These are phyloP conservation scores for Boletus barrowsii DNA, from an alignment of 768 basidiomycete species.

Conservation along the genomic window DNA sequence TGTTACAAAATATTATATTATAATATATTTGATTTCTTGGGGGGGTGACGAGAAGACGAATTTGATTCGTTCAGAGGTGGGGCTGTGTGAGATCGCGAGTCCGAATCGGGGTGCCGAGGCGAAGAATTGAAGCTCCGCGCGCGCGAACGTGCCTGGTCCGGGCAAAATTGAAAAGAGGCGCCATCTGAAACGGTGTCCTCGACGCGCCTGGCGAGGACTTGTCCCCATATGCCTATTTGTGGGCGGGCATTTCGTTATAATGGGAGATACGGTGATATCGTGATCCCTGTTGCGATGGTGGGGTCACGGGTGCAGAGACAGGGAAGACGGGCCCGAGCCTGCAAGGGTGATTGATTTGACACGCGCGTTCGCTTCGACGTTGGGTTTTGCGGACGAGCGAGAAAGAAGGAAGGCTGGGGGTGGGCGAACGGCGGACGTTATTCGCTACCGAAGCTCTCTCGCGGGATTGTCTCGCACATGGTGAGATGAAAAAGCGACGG, in stretches of 20 bases:
- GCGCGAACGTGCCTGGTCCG: constrained; percentile 22
- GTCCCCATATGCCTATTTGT: constrained; percentile 25
- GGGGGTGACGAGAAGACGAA: constrained; percentile 20
- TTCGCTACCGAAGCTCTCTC: constrained; percentile 39
- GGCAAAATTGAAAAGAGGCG: constrained; percentile 24
- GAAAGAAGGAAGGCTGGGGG: background rate
- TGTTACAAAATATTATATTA: background rate
- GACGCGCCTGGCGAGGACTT: constrained; percentile 13
- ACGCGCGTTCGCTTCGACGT: constrained; percentile 18
- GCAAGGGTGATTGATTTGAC: constrained; percentile 8
- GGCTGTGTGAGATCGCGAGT: constrained; percentile 23
- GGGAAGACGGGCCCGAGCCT: constrained; percentile 14
- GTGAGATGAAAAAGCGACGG: constrained; percentile 28
- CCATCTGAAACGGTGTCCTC: constrained; percentile 31
- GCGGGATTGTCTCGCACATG: constrained; percentile 28
- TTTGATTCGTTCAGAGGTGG: constrained; percentile 17
- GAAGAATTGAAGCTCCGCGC: constrained; percentile 25
- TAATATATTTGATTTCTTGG: constrained; percentile 1
- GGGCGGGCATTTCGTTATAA: constrained; percentile 15
- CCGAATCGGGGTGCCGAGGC: constrained; percentile 21
- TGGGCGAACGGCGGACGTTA: constrained; percentile 18
- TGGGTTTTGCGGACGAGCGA: constrained; percentile 4
- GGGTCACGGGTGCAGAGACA: background rate
- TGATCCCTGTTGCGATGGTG: constrained; percentile 23
- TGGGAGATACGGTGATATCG: constrained; percentile 9